Conservation (phyloP, 2,329 filamentous ascomycete genomes). For the Exophiala dermatitidis region DNA sequence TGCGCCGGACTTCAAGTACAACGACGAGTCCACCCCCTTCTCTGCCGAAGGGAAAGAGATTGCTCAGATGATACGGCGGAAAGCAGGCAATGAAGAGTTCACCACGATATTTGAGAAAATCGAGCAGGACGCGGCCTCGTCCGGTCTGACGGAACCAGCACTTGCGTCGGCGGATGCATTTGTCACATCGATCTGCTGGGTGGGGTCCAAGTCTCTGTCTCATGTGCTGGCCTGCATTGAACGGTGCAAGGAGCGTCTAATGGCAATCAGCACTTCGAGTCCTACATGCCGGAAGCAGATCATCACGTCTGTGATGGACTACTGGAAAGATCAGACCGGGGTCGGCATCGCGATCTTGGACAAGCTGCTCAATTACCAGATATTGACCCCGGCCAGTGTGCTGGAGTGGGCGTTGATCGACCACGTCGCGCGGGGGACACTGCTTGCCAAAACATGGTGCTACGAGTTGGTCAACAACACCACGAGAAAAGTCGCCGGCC, state of each 20-base stretch:
- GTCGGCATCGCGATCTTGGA: slow-evolving; percentile 88
- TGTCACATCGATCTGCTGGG: slow-evolving; percentile 84
- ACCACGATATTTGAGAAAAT: slow-evolving; percentile 72
- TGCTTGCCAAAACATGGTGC: slow-evolving; percentile 66
- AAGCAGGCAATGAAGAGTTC: slow-evolving; percentile 80
- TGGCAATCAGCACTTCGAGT: slow-evolving; percentile 68
- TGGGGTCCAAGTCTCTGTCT: slow-evolving; percentile 91
- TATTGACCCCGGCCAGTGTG: slow-evolving; percentile 76
- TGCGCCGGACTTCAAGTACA: slow-evolving; percentile 91
- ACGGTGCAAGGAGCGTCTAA: slow-evolving; percentile 79
- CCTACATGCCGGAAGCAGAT: slow-evolving; percentile 77
- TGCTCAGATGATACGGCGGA: slow-evolving; percentile 69
- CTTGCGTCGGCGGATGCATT: slow-evolving; percentile 89
- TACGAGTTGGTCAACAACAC: slow-evolving; percentile 89
- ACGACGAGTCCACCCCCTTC: slow-evolving; percentile 68
- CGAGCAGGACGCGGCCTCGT: slow-evolving; percentile 66
- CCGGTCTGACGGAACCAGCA: slow-evolving; percentile 62
- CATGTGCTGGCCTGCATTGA: slow-evolving; percentile 95
- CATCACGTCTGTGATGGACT: slow-evolving; percentile 79
- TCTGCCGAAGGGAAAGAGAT: slow-evolving; percentile 77
- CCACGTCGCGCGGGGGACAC: slow-evolving; percentile 55
- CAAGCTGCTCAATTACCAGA: slow-evolving; percentile 95
- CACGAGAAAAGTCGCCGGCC: slow-evolving; percentile 79
- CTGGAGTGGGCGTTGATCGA: slow-evolving; percentile 82
- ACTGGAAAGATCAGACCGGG: slow-evolving; percentile 89